Evolutionary conservation across 352 stramenopile species (phyloP).

Genomic region (Globisporangium rhizosaccharum): DNA sequence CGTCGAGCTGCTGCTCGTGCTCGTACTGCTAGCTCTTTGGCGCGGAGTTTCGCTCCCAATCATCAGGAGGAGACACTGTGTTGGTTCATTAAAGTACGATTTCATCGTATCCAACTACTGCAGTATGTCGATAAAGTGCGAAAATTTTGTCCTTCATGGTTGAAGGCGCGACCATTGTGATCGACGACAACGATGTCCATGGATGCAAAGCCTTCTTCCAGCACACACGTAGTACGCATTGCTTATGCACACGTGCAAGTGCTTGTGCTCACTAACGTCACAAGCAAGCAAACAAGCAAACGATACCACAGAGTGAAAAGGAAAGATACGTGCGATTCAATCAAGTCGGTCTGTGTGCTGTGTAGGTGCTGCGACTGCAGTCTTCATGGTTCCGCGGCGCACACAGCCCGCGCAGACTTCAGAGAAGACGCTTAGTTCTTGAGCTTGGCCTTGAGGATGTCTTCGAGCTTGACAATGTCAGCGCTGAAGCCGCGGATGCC

Average conservation of each 20-base stretch:
- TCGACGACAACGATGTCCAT: background rate
- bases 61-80: constrained; percentile 10
- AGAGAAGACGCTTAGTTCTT: constrained; percentile 40
- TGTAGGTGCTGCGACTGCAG: too few relatives aligned
- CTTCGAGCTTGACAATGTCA: constrained; percentile 98
- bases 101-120: background rate
- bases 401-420: background rate
- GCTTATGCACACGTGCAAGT: too few relatives aligned
- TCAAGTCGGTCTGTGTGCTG: too few relatives aligned
- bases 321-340: too few relatives aligned
- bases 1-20: background rate
- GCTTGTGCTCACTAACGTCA: background rate
- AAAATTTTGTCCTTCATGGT: background rate
- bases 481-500: constrained; percentile 96
- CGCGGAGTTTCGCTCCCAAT: constrained; percentile 13
- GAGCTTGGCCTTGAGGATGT: constrained; percentile 95
- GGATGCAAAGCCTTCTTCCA: background rate
- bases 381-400: background rate
- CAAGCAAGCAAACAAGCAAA: background rate
- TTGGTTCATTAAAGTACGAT: constrained; percentile 26
- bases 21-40: constrained; percentile 13
- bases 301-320: background rate
- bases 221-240: too few relatives aligned
- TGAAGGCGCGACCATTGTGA: too few relatives aligned
- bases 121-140: background rate